These are phyloP conservation scores for Gossypium australe DNA, from an alignment of 345 rosid genomes.

Conservation along the genomic window DNA sequence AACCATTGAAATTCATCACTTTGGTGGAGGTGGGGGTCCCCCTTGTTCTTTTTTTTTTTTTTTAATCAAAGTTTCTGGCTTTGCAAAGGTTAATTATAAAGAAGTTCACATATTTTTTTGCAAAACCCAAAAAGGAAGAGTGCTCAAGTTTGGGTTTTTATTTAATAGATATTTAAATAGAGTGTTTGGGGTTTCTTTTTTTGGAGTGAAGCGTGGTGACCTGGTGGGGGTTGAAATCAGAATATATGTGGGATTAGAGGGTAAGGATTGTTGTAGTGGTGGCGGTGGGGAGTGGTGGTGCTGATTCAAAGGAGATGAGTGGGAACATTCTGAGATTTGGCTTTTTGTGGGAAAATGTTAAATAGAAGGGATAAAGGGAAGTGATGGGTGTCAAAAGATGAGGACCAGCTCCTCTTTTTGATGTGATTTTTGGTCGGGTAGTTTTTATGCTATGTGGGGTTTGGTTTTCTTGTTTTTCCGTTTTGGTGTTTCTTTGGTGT, in stretches of 20 bases:
- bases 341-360: constrained; percentile 24
- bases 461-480: constrained; percentile 15
- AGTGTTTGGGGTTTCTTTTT: neutral
- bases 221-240: neutral
- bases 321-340: constrained; percentile 44
- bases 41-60: neutral
- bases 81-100: neutral
- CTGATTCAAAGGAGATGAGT: constrained; percentile 42
- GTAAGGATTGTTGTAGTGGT: constrained; percentile 8
- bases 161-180: neutral
- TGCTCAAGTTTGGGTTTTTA: neutral
- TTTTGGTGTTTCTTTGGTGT: constrained; percentile 17
- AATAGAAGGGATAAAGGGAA: neutral
- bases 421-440: constrained; percentile 32
- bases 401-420: constrained; percentile 46
- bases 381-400: constrained; percentile 40
- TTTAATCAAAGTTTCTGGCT: neutral
- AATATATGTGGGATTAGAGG: neutral
- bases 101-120: neutral
- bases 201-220: neutral
- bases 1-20: neutral
- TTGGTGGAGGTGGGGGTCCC: constrained; percentile 16
- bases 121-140: constrained; percentile 1
- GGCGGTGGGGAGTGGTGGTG: constrained; percentile 27
- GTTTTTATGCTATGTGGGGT: constrained; percentile 33